These are phyloP conservation scores for Albatrellus ellisii DNA, from an alignment of 768 basidiomycete species.

Conservation along the genomic window DNA sequence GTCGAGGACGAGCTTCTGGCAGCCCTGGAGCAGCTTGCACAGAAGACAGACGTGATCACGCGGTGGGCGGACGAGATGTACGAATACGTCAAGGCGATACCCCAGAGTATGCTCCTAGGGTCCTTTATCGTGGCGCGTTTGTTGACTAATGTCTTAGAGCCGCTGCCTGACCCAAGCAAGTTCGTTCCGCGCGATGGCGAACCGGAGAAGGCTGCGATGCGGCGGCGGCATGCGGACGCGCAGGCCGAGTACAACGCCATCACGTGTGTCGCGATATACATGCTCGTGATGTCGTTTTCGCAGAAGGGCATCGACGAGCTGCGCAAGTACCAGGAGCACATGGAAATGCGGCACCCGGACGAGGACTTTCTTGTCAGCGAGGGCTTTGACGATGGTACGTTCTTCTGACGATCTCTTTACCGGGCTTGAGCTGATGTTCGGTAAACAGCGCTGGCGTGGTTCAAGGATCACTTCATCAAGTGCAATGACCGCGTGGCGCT, in stretches of 20 bases:
- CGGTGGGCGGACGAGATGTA: constrained; percentile 95
- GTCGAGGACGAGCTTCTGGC: constrained; percentile 78
- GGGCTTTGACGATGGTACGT: constrained; percentile 65
- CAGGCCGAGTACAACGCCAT: constrained; percentile 77
- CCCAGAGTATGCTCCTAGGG: constrained; percentile 46
- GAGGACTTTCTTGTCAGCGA: constrained; percentile 66
- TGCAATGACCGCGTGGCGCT: constrained; percentile 85
- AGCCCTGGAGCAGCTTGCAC: constrained; percentile 76
- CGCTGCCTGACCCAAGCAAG: constrained; percentile 67
- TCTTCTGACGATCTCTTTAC: constrained; percentile 9
- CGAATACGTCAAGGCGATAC: constrained; percentile 73
- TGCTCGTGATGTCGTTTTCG: constrained; percentile 85
- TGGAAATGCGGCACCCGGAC: constrained; percentile 69
- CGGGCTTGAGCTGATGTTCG: constrained; percentile 10
- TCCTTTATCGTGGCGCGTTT: constrained; percentile 6
- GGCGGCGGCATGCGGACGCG: constrained; percentile 59
- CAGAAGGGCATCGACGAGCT: constrained; percentile 86
- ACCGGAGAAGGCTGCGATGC: constrained; percentile 51
- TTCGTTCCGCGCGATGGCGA: constrained; percentile 63
- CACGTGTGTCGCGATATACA: constrained; percentile 79
- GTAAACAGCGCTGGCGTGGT: constrained; percentile 66
- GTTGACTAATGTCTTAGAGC: constrained; percentile 34
- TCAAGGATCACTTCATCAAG: constrained; percentile 87
- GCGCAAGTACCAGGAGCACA: constrained; percentile 63
- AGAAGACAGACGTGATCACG: constrained; percentile 90